Evolutionary conservation across 208 protist genomes (phyloP).

Genomic region (Acanthamoeba quina): DNA sequence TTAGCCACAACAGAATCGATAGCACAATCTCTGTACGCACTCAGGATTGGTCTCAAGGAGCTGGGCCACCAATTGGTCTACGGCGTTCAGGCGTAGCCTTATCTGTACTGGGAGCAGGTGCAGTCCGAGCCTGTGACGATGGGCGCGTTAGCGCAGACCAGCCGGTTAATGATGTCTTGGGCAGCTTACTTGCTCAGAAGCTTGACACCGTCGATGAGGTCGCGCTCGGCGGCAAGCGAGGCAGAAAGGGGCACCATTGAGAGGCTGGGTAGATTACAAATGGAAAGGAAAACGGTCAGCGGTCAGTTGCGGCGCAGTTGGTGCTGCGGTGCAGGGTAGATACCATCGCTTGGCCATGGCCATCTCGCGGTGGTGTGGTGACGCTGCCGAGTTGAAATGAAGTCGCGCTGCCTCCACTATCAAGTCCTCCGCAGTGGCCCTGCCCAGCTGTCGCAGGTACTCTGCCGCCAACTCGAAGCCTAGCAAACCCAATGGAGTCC

Average conservation of each 20-base stretch:
- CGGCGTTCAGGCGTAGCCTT: slow-evolving; percentile 34
- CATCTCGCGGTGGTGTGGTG: slow-evolving; percentile 41
- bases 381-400: slow-evolving; percentile 49
- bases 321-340: neutral
- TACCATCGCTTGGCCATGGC: neutral
- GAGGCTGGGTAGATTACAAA: neutral
- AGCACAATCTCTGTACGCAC: neutral
- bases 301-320: no score
- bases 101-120: slow-evolving; percentile 29
- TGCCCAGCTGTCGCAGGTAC: slow-evolving; percentile 50
- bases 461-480: slow-evolving; percentile 32
- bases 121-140: neutral
- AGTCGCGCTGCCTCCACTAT: slow-evolving; percentile 13
- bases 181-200: slow-evolving; percentile 4
- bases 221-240: neutral
- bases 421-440: neutral
- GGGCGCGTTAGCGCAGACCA: neutral
- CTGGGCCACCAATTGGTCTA: slow-evolving; percentile 36
- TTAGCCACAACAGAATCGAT: neutral
- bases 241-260: slow-evolving; percentile 55
- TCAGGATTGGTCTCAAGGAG: slow-evolving; percentile 27
- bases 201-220: slow-evolving; percentile 50
- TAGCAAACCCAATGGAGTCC: neutral
- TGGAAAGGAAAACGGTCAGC: neutral
- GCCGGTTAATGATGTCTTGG: neutral